Evolutionary conservation across 2,329 filamentous ascomycete genomes (phyloP), one percentile per base, ranked within the genome.

Genomic region (Talaromyces pinophilus): DNA sequence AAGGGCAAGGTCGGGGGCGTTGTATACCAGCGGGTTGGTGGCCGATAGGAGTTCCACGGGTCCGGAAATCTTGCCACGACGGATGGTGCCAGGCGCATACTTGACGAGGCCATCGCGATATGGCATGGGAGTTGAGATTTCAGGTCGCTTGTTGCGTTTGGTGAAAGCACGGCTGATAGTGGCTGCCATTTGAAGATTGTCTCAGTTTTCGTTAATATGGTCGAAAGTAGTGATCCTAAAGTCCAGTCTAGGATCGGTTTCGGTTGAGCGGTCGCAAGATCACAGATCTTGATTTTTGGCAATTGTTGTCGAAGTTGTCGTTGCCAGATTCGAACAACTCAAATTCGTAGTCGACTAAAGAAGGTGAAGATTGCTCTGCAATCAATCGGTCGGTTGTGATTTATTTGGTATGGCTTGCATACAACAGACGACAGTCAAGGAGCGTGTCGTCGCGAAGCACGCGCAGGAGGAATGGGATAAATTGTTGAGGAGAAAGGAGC

Each of bases 1-100:
- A 68, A 97, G 88, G 52, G 82, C 82, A 69, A 97, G 88, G 75
- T 97, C 91, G 61, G 94, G 94, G 10, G 95, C 93, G 75, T 94
- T 94, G 85, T 97, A 97, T 7, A 92, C 93, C 64, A 97, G 89
- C 86, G 96, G 92, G 80, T 98, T 99, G 72, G 95, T 98, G 5
- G 94, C 97, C 67, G 95, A 96, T 59, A 97, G 84, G 69, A 99
- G 85, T 78, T 93, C 89, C 63, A 97, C 85, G 0, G 95, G 95
- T 2, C 85, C 87, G 1, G 95, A 99, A 76, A 99, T 99, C 68
- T 81, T 79, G 68, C 74, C 78, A 59, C 81, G 79, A 67, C 81
- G 79, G 71, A 83, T 82, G 19, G 77, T 80, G 35, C 79, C 81
- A 8, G 81, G 73, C 38, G 77, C 74, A 66, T 81, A 82, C 71